Percentiles rank a stretch among this genome's conserved stretches.
Conservation (phyloP, 768 basidiomycete genomes). For the Tephrocybe sp. region DNA sequence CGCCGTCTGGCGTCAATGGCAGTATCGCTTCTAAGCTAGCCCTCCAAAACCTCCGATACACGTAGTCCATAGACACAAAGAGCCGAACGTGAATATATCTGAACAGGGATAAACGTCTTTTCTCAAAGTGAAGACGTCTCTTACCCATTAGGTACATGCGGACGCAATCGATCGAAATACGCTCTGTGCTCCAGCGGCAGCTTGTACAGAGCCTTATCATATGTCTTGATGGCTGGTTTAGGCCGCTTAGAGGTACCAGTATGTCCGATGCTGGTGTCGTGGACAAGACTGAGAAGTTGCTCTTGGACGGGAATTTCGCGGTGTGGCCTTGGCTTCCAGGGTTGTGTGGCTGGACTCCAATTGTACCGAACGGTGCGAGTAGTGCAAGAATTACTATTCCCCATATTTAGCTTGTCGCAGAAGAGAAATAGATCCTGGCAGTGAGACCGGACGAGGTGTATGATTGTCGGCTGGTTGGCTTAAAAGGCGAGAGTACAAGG, state of each 20-base stretch:
- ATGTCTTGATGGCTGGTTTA: background rate
- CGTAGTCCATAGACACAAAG: constrained; percentile 8
- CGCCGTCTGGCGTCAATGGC: constrained; percentile 18
- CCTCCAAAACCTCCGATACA: constrained; percentile 3
- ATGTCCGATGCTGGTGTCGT: constrained; percentile 1
- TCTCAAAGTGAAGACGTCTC: background rate
- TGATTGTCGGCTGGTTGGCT: background rate
- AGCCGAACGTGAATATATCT: constrained; percentile 20
- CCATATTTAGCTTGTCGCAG: background rate
- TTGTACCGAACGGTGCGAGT: background rate
- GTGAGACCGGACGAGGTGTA: background rate
- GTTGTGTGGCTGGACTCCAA: background rate
- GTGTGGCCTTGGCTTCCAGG: background rate
- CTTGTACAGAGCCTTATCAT: background rate
- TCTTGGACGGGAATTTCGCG: constrained; percentile 1
- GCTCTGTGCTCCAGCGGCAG: background rate
- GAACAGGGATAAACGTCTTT: background rate
- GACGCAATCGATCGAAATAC: background rate
- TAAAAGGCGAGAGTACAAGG: constrained; percentile 8
- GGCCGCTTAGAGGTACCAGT: background rate
- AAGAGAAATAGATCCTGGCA: background rate
- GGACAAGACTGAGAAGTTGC: background rate
- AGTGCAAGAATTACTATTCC: background rate
- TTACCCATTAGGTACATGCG: constrained; percentile 16
- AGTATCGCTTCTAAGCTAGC: constrained; percentile 19